Conservation (phyloP, 441 rosid species). For the Hura crepitans region DNA sequence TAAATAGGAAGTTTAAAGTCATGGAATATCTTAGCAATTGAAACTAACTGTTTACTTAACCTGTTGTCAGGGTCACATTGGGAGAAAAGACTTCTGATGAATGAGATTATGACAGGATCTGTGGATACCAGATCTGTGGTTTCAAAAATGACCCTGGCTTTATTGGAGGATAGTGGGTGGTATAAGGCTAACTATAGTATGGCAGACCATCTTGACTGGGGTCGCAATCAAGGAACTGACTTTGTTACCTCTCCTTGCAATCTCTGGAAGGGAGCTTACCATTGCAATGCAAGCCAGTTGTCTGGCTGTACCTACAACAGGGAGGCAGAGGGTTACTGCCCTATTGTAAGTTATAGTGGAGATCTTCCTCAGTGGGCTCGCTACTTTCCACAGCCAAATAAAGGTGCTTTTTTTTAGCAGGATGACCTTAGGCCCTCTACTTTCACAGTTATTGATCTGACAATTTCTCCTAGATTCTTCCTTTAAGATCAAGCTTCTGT, state of each 20-base stretch:
- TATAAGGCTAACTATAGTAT: slow-evolving; percentile 94
- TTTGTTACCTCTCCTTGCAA: slow-evolving; percentile 91
- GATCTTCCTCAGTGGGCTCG: slow-evolving; percentile 98
- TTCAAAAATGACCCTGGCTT: slow-evolving; percentile 94
- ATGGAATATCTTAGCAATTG: slow-evolving; percentile 1
- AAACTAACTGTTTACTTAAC: slow-evolving; percentile 14
- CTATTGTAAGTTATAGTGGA: slow-evolving; percentile 84
- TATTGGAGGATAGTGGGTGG: slow-evolving; percentile 99
- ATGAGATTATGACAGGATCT: slow-evolving; percentile 99
- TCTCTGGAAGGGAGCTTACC: slow-evolving; percentile 95
- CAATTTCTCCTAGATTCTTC: no score
- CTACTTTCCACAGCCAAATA: slow-evolving; percentile 93
- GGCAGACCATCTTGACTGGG: slow-evolving; percentile 99
- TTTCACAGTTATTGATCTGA: not conserved
- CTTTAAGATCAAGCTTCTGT: not conserved
- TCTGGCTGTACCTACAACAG: slow-evolving; percentile 98
- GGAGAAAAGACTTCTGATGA: slow-evolving; percentile 98
- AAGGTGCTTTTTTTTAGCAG: slow-evolving; percentile 46
- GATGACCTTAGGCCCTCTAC: not conserved
- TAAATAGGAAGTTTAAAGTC: not conserved
- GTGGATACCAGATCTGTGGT: slow-evolving; percentile 98
- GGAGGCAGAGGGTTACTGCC: slow-evolving; percentile 99
- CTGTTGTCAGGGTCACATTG: slow-evolving; percentile 94
- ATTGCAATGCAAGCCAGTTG: slow-evolving; percentile 81
- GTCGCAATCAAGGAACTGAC: slow-evolving; percentile 87